Base-by-base conservation (phyloP, 2,329 filamentous ascomycete species). In the Clarireedia hainanense region DNA sequence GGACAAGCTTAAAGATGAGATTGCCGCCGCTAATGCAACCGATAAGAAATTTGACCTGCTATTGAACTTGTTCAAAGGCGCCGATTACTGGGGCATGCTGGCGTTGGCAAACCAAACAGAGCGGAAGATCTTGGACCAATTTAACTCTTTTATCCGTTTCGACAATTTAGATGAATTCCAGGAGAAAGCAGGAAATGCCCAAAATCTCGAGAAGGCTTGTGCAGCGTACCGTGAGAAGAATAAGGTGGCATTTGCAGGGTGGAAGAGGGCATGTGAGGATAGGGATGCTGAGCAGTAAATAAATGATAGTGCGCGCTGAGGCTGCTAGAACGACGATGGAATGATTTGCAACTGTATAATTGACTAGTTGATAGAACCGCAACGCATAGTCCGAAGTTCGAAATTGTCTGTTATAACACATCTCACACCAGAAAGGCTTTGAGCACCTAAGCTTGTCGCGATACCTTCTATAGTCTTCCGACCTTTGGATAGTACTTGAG, bases 61-160 rank as follows among this genome's bases (percentile, higher is more conserved):
- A 1, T 48, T 67, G 1, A 56, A 67, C 55, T 43, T 67, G 2
- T 59, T 57, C 43, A 59, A 61, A 45, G 64, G 63, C 2, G 61
- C 64, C 2, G 58, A 65, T 39, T 65, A 56, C 26, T 66, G 61
- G 61, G 4, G 57, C 5, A 63, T 66, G 30, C 45, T 52, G 0
- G 48, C 59, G 0, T 45, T 66, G 45, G 56, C 52, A 9, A 59
- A 58, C 27, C 45, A 63, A 47, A 58, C 60, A 3, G 63, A 67
- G 55, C 45, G 47, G 4, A 63, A 54, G 54, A 61, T 65, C 20
- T 15, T 67, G 5, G 45, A 36, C 6, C 58, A 59, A 39, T 56
- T 50, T 1, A 61, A 46, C 30, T 2, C 24, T 2, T 62, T 65
- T 37, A 56, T 66, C 4, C 60, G 61, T 9, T 27, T 67, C 26